Evolutionary conservation across 495 filamentous ascomycete species (phyloP).

Genomic region (Tirmania nivea): DNA sequence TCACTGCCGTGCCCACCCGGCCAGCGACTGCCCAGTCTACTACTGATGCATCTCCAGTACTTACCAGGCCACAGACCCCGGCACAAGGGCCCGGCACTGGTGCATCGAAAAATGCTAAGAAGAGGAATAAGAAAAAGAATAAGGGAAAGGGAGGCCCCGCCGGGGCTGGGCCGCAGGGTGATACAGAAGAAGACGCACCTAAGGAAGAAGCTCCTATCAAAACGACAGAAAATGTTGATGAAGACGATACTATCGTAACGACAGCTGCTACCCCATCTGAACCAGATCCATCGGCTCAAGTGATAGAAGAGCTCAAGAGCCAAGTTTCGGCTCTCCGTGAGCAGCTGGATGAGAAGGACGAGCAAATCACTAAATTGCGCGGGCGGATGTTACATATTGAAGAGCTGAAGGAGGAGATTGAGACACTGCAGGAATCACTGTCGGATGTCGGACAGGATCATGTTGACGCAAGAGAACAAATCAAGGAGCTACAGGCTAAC

Average conservation of each 20-base stretch:
- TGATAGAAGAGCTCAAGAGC: constrained; percentile 27
- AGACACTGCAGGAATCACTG: constrained; percentile 57
- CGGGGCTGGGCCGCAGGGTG: constrained; percentile 20
- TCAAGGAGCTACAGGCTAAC: constrained; percentile 34
- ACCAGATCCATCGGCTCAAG: neutral
- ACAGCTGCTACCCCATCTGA: neutral
- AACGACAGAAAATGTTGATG: constrained; percentile 4
- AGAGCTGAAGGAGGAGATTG: constrained; percentile 68
- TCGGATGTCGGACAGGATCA: constrained; percentile 55
- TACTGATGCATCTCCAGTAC: constrained; percentile 7
- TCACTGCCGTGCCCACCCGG: neutral
- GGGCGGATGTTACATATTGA: constrained; percentile 52
- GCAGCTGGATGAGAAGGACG: constrained; percentile 50
- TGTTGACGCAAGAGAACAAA: constrained; percentile 58
- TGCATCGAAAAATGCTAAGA: constrained; percentile 26
- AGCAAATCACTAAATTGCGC: constrained; percentile 41
- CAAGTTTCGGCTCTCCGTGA: constrained; percentile 33
- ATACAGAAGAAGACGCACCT: constrained; percentile 5
- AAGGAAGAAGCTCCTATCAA: constrained; percentile 4
- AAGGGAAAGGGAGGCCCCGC: constrained; percentile 38
- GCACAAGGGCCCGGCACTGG: constrained; percentile 4
- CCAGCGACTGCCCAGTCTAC: neutral
- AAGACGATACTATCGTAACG: constrained; percentile 10
- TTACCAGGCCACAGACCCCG: constrained; percentile 9
- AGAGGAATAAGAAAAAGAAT: constrained; percentile 84